Evolutionary conservation across 2,329 filamentous ascomycete species (phyloP), one percentile per base, ranked within the genome.

Genomic region (Kalmusia sp.): DNA sequence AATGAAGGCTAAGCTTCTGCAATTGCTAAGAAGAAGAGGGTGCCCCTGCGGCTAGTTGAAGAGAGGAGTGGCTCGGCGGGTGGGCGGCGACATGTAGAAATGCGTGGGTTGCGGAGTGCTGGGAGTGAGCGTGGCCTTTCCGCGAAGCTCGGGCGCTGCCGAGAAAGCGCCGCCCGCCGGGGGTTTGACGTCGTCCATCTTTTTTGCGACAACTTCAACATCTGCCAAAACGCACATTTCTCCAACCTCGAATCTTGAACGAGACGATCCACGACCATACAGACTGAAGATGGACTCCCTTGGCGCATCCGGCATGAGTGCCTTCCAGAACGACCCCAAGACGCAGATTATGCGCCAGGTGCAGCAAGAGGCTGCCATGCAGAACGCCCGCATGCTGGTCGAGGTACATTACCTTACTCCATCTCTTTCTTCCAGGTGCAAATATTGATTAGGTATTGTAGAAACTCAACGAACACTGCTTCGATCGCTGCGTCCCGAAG

Each of bases 381-480:
- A 75, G 54, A 83, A 83, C 63, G 80, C 80, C 49, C 75, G 79
- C 58, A 72, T 76, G 65, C 72, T 83, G 9, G 79, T 82, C 55
- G 79, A 82, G 63, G 79, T 80, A 66, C 7, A 21, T 47, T 30
- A 21, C 15, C 15, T 17, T n/a, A 35, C 25, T 14, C 47, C 27
- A 25, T 54, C 45, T 34, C 12, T 15, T 17, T 40, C 2, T 17
- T 33, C 6, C 28, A 51, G 40, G 2, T n/a, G 9, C 22, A 15
- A 12, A 22, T 27, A 21, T 17, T 51, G 24, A 53, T 38, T 15
- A 9, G n/a, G n/a, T 33, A n/a, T n/a, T 19, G n/a, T 53, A 82
- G 80, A 83, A 82, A 77, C 72, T 83, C 59, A 83, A 83, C 71
- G 79, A 82, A 62, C 79, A 83, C 72, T 83, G 81, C 73, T 83